These are phyloP conservation scores for Staphylotrichum longicolle DNA, from an alignment of 495 filamentous ascomycete genomes.

Conservation along the genomic window DNA sequence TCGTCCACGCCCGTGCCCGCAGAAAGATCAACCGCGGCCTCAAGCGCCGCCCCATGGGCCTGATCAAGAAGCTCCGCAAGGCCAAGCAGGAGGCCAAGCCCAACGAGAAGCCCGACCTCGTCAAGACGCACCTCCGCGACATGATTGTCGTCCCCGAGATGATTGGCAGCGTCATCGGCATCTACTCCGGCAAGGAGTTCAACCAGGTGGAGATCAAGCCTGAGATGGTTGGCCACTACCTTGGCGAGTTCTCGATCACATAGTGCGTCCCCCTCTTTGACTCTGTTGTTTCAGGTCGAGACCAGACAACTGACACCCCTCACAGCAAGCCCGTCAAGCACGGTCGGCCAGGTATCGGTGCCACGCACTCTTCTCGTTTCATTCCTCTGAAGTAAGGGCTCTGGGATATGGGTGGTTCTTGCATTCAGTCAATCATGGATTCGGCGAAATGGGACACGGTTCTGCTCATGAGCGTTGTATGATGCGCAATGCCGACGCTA, in stretches of 20 bases:
- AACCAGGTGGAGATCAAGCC: slow-evolving; percentile 99
- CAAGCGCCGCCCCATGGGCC: slow-evolving; percentile 99
- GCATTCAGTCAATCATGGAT: slow-evolving; percentile 44
- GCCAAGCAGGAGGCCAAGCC: slow-evolving; percentile 99
- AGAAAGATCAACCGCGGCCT: slow-evolving; percentile 98
- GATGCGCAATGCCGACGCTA: slow-evolving; percentile 33
- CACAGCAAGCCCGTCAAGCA: slow-evolving; percentile 98
- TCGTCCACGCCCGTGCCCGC: slow-evolving; percentile 97
- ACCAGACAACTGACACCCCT: slow-evolving; percentile 39
- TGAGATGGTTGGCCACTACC: slow-evolving; percentile 99
- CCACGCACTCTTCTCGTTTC: slow-evolving; percentile 99
- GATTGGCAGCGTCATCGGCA: slow-evolving; percentile 96
- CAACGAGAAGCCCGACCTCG: slow-evolving; percentile 98
- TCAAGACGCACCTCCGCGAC: slow-evolving; percentile 98
- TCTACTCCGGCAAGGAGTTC: slow-evolving; percentile 99
- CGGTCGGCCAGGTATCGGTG: slow-evolving; percentile 99
- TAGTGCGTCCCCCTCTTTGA: slow-evolving; percentile 66
- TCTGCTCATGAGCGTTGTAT: slow-evolving; percentile 37
- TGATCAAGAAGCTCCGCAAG: slow-evolving; percentile 99
- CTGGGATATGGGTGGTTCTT: slow-evolving; percentile 39
- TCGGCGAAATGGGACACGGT: slow-evolving; percentile 42
- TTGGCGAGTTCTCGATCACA: slow-evolving; percentile 98
- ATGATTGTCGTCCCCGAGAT: slow-evolving; percentile 99
- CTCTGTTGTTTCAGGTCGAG: not conserved
- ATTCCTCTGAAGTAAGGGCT: slow-evolving; percentile 94